Evolutionary conservation across 2,329 filamentous ascomycete genomes (phyloP), one percentile per base, ranked within the genome.

Genomic region (Nothophaeocryptopus gaeumannii): DNA sequence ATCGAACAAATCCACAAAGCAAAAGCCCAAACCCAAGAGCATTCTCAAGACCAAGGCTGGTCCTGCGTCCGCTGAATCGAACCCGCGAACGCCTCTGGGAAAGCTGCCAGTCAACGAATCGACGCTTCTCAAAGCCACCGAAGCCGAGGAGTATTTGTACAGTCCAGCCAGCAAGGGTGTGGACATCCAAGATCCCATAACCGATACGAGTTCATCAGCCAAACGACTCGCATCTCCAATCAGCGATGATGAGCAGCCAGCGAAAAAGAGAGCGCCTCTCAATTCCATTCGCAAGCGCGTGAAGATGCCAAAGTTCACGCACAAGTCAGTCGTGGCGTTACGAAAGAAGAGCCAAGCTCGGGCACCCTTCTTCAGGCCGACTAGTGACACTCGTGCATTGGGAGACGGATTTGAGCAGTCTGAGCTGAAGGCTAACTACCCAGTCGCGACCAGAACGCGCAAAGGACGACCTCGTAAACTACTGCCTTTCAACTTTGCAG

Each of bases 371-470:
- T 47, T 46, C 15, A 40, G 43, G 9, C 16, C 14, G 8, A 37
- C 33, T 14, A 14, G 26, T 10, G 36, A 37, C 5, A 26, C 30
- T 8, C 16, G 13, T 9, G 39, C 31, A 8, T 35, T 54, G 14
- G 59, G 59, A 14, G 59, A 62, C 47, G 59, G 59, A 9, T 62
- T 62, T 30, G 54, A 56, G 9, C 12, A n/a, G 16, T 47, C 51
- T 26, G 59, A 62, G 42, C 50, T 59, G 20, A 42, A 52, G 33
- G 30, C 49, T 20, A 39, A 16, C 15, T 48, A 38, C 33, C 33
- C 46, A 3, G 20, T 3, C 20, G 39, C 14, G 14, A 16, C 32
- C 16, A 30, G 31, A 10, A 20, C 14, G 12, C 38, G 43, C 15
- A n/a, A 30, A 13, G 40, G 32, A 9, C 9, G 30, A 8, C 29